Conservation (phyloP, 768 basidiomycete species). For the Steccherinum ochraceum region DNA sequence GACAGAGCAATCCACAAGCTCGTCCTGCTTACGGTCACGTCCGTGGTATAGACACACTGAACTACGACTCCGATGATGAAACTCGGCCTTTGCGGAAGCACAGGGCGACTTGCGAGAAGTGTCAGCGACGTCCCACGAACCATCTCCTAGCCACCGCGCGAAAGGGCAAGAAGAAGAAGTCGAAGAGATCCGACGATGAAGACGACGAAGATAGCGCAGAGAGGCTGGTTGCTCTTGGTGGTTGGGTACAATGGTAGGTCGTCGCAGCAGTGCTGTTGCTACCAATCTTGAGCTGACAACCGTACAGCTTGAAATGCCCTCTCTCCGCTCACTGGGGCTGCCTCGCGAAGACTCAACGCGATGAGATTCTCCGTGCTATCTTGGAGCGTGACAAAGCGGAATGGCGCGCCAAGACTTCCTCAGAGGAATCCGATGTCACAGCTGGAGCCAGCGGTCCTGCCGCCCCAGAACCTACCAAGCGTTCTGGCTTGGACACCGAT, state of each 20-base stretch:
- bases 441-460: constrained; percentile 5
- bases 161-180: constrained; percentile 6
- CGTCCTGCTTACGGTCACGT: constrained; percentile 47
- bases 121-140: constrained; percentile 54
- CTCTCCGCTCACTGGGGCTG: constrained; percentile 76
- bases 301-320: constrained; percentile 64
- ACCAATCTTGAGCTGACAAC: not conserved
- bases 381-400: constrained; percentile 42
- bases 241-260: constrained; percentile 80
- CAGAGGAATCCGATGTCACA: constrained; percentile 8
- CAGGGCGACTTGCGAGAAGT: constrained; percentile 65
- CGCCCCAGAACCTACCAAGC: constrained; percentile 32
- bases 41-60: constrained; percentile 34
- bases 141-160: constrained; percentile 26
- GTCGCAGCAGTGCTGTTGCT: not conserved
- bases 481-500: constrained; percentile 37
- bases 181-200: constrained; percentile 27
- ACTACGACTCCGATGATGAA: constrained; percentile 47
- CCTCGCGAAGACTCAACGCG: constrained; percentile 55
- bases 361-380: constrained; percentile 67
- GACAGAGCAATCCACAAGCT: constrained; percentile 26
- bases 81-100: constrained; percentile 49
- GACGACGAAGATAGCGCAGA: constrained; percentile 58
- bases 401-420: constrained; percentile 19
- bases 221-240: constrained; percentile 48